A percentile compares a stretch with the other conserved stretches of the same genome.
Evolutionary conservation across 805 yeast species (phyloP).

Genomic region (Naumovozyma baii): DNA sequence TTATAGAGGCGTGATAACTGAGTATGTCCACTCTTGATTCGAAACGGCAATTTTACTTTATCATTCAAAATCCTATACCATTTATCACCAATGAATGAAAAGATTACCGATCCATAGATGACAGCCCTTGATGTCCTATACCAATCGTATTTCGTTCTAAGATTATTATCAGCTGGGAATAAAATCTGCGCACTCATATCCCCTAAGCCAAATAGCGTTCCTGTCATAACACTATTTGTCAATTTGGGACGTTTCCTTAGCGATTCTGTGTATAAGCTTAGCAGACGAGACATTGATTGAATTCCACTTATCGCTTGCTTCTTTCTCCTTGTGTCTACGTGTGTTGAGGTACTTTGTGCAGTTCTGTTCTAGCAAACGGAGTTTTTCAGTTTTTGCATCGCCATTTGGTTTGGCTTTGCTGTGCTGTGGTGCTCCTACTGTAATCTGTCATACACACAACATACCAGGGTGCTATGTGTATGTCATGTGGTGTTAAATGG

Average conservation of each 20-base stretch:
- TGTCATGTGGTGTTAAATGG: too few species aligned
- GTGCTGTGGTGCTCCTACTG: too few species aligned
- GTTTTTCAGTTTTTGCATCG: too few species aligned
- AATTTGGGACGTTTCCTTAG: constrained; percentile 39
- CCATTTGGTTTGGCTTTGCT: too few species aligned
- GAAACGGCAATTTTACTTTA: constrained; percentile 33
- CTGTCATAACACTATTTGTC: constrained; percentile 48
- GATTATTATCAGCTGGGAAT: constrained; percentile 27
- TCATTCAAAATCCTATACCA: constrained; percentile 53
- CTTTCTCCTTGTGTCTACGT: background rate
- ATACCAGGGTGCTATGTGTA: too few species aligned
- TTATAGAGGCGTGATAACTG: constrained; percentile 27
- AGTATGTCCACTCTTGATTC: constrained; percentile 11
- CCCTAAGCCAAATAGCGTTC: constrained; percentile 62
- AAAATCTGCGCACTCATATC: constrained; percentile 61
- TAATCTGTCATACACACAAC: background rate
- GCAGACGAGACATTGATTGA: constrained; percentile 9
- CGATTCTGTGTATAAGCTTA: constrained; percentile 14
- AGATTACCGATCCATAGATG: constrained; percentile 61
- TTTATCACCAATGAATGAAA: constrained; percentile 63
- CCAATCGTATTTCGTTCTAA: constrained; percentile 35
- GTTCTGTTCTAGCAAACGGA: background rate
- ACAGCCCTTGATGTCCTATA: constrained; percentile 53
- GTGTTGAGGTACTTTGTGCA: background rate
- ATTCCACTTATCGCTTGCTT: background rate